Base-by-base conservation (phyloP, 2,329 filamentous ascomycete genomes). In the Bipolaris cookei region DNA sequence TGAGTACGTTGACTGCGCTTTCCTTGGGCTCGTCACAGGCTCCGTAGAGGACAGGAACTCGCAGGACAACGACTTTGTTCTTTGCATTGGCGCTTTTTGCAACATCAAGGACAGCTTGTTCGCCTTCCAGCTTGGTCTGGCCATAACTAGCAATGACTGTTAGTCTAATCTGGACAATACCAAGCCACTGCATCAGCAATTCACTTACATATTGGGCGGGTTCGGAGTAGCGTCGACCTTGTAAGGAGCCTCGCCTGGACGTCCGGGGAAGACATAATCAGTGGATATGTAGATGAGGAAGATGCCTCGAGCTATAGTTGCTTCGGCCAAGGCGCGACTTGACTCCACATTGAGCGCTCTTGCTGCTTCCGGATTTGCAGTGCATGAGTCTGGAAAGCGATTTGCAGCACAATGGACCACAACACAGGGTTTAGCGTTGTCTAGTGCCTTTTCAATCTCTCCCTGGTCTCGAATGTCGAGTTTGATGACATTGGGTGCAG, bases 381-480 rank as follows among this genome's bases (percentile, higher is more conserved):
- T 89, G 70, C 92, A 94, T 72, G 90, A 89, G 77, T 97, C 92
- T 2, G 93, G 92, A 69, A 89, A 96, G 60, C 91, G 87, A 76
- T 96, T 93, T 43, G 92, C 92, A 38, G 92, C 93, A 92, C 91
- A 94, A 75, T 96, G 92, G 34, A 96, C 84, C 42, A 96, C 86
- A 50, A 90, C 91, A 59, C 88, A 80, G 6, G 91, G 91, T 80
- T 83, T 84, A 32, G 81, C 78, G 63, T 85, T 79, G 46, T 83
- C 79, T 18, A 86, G 66, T 8, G 83, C 67, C 34, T 67, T 69
- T 55, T 78, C 76, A 52, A 85, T 78, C 14, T 82, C 79, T 6
- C 74, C 72, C 10, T 70, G 57, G 59, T 82, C 75, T 49, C 79
- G 74, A 28, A 86, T 71, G 66, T 86, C 80, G 5, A 84, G 78